Conservation (phyloP, 352 stramenopile species). For the Phytophthora tentaculata region DNA sequence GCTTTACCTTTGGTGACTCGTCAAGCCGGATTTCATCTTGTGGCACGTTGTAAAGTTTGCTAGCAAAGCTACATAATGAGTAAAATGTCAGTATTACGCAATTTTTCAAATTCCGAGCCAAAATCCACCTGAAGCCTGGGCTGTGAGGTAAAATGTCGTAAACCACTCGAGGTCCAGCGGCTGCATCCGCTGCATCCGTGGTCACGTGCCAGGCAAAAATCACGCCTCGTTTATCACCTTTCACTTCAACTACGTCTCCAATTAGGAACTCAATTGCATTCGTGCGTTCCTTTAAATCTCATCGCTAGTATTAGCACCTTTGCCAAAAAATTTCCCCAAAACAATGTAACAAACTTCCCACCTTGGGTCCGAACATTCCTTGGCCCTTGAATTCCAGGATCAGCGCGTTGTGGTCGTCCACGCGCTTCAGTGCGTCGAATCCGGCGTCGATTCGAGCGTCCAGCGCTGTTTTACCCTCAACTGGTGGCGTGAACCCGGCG, state of each 20-base stretch:
- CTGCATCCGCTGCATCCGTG: constrained; percentile 39
- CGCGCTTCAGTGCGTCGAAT: constrained; percentile 57
- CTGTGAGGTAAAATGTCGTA: constrained; percentile 79
- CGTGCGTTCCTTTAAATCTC: constrained; percentile 48
- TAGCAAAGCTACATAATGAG: constrained; percentile 68
- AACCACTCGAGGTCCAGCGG: constrained; percentile 47
- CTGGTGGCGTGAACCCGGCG: constrained; percentile 52
- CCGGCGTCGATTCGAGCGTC: constrained; percentile 65
- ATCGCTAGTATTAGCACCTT: constrained; percentile 3
- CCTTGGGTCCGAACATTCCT: constrained; percentile 59
- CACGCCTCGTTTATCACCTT: constrained; percentile 58
- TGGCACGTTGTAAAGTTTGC: constrained; percentile 60
- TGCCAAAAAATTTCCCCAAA: constrained; percentile 6
- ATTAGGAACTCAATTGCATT: constrained; percentile 59
- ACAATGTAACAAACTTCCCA: constrained; percentile 25
- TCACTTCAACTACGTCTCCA: constrained; percentile 74
- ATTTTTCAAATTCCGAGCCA: background rate
- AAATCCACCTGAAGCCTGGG: constrained; percentile 47
- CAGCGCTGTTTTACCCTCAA: constrained; percentile 37
- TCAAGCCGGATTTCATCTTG: constrained; percentile 59
- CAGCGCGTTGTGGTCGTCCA: constrained; percentile 80
- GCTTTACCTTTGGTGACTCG: constrained; percentile 48
- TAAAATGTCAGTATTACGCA: no score
- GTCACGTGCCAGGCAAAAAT: constrained; percentile 65
- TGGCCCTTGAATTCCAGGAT: constrained; percentile 52